Evolutionary conservation across 108 stramenopile genomes (phyloP), one percentile per base, ranked within the genome.

Genomic region (Chaetoceros tenuissimus): DNA sequence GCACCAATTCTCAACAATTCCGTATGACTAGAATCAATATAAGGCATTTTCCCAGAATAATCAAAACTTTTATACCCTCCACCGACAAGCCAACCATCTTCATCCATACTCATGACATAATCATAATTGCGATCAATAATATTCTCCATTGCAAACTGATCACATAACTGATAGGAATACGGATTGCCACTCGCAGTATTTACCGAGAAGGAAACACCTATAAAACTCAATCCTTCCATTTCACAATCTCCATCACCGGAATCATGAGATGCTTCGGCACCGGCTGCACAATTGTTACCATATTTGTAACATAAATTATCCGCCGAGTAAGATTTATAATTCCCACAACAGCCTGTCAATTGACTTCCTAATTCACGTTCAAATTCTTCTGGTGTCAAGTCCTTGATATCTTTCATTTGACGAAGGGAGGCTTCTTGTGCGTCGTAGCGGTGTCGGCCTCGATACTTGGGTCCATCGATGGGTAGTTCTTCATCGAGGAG

Each of bases 21-120:
- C 2, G 86, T 92, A 57, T 92, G 90, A 18, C 84, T 86, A 17
- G 87, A 88, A 57, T 92, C 90, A 64, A 92, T 92, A 67, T 92
- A 92, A 19, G 90, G 90, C 90, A 92, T 92, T 60, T 92, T 92
- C 58, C 90, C 90, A 34, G 90, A 92, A 60, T 88, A 86, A 72
- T 92, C 90, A 76, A 92, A 92, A 44, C 78, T 78, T 68, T 92
- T 92, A 58, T 92, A 92, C 43, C 90, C 90, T 48, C 90, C 90
- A 29, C 90, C 90, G 3, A 92, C 90, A 49, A 92, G 72, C 90
- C 90, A 92, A 24, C 90, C 90, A 63, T 92, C 90, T 55, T 92
- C 90, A 51, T 92, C 90, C 86, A 92, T 88, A 65, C 82, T 82
- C 90, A 92, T 92, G 27, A 88, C 77, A 53, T 84, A 88, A 45